These are phyloP conservation scores for Exophiala lecanii-corni DNA, from an alignment of 2,329 filamentous ascomycete genomes.

Conservation along the genomic window DNA sequence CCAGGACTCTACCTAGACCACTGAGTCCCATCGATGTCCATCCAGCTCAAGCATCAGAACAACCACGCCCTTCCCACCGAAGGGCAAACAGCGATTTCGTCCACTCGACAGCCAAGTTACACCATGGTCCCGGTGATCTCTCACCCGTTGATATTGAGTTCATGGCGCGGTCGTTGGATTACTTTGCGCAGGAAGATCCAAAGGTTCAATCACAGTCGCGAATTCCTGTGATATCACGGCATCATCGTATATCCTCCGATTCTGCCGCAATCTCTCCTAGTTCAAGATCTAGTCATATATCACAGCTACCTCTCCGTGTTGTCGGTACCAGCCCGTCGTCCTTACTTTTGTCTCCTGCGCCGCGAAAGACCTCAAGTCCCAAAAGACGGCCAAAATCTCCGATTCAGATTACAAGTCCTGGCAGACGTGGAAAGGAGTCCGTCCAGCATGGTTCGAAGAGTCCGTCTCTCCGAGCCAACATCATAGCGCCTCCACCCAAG, in stretches of 20 bases:
- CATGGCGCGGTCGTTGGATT: neutral
- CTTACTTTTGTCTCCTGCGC: slow-evolving; percentile 24
- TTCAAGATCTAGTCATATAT: neutral
- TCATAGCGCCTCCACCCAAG: slow-evolving; percentile 65
- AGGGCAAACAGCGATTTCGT: slow-evolving; percentile 24
- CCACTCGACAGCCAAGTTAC: slow-evolving; percentile 4
- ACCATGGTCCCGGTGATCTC: neutral
- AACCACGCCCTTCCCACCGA: slow-evolving; percentile 14
- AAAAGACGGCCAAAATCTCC: slow-evolving; percentile 29
- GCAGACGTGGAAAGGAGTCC: slow-evolving; percentile 32
- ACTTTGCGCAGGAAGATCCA: slow-evolving; percentile 1
- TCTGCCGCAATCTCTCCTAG: slow-evolving; percentile 14
- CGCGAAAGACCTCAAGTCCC: slow-evolving; percentile 24
- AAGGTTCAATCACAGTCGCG: slow-evolving; percentile 13
- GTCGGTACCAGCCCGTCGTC: slow-evolving; percentile 5
- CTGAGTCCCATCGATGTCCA: neutral
- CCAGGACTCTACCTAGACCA: neutral
- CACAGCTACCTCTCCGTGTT: slow-evolving; percentile 17
- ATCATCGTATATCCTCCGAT: slow-evolving; percentile 17
- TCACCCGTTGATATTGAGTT: slow-evolving; percentile 1
- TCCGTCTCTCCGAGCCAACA: slow-evolving; percentile 65
- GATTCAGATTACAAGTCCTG: slow-evolving; percentile 33
- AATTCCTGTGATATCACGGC: slow-evolving; percentile 20
- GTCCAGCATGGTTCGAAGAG: slow-evolving; percentile 45
- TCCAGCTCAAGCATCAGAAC: neutral